Conservation (phyloP, 2,329 filamentous ascomycete species). For the Phialophora tarda region DNA sequence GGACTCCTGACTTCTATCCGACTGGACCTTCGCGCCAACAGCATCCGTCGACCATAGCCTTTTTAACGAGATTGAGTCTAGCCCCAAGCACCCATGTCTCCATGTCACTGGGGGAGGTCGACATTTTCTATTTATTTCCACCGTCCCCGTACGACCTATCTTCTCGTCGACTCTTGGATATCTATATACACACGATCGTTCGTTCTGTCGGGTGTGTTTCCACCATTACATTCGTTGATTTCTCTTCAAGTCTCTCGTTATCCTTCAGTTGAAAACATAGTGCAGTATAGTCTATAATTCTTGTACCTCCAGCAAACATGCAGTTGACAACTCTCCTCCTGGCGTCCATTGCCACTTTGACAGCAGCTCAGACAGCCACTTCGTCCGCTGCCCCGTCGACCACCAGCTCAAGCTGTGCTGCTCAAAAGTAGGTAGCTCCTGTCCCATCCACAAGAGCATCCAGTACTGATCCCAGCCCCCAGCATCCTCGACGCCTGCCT, state of each 20-base stretch:
- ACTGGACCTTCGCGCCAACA: constrained; percentile 10
- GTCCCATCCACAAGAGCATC: neutral
- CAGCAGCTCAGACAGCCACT: constrained; percentile 39
- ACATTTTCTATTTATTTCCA: constrained; percentile 1
- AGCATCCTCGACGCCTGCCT: constrained; percentile 61
- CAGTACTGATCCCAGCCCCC: neutral
- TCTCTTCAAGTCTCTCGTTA: constrained; percentile 70
- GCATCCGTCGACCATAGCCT: neutral
- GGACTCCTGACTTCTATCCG: constrained; percentile 18
- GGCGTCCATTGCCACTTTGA: constrained; percentile 41
- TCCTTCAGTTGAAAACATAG: constrained; percentile 58
- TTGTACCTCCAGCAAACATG: constrained; percentile 70
- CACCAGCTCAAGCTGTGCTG: constrained; percentile 35
- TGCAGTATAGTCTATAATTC: constrained; percentile 57
- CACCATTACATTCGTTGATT: constrained; percentile 8
- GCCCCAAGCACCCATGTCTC: constrained; percentile 2
- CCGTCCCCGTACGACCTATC: neutral
- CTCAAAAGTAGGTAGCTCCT: constrained; percentile 38
- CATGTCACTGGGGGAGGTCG: neutral
- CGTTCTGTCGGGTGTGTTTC: neutral
- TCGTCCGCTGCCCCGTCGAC: constrained; percentile 27
- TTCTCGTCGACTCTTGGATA: neutral
- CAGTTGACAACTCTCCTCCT: constrained; percentile 40
- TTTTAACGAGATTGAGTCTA: constrained; percentile 11
- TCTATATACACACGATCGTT: neutral